phyloP scores from a whole-genome alignment of 495 filamentous ascomycete species.

The Xylona heveae region DNA sequence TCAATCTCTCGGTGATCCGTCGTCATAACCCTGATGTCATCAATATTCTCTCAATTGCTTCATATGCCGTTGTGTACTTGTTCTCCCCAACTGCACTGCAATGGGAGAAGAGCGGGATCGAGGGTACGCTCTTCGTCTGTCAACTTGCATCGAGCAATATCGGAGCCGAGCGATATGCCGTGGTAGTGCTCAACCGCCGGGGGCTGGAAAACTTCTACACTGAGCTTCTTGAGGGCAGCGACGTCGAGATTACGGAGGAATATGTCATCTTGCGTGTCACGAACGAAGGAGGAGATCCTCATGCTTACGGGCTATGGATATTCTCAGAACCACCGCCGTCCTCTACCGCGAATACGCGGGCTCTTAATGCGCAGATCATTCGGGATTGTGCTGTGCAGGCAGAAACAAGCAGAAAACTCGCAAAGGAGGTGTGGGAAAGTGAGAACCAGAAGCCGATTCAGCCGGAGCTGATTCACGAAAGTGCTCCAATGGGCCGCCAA shows the following conservation, averaged over 20 bases:
- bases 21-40: conserved; percentile 49
- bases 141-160: conserved; percentile 21
- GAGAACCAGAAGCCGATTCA: conserved; percentile 20
- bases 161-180: conserved; percentile 31
- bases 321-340: conserved; percentile 33
- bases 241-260: conserved; percentile 37
- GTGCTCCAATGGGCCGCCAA: conserved; percentile 29
- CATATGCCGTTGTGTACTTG: conserved; percentile 59
- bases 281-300: conserved; percentile 8
- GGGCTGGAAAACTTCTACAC: conserved; percentile 36
- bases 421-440: conserved; percentile 21
- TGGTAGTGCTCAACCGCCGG: conserved; percentile 38
- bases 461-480: too few species aligned
- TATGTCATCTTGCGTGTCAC: conserved; percentile 33
- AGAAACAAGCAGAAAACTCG: conserved; percentile 21
- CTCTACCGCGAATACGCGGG: conserved; percentile 28
- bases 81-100: conserved; percentile 34
- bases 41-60: conserved; percentile 50
- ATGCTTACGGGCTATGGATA: conserved; percentile 41
- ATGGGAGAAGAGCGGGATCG: conserved; percentile 62
- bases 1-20: conserved; percentile 60
- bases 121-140: conserved; percentile 71
- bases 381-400: conserved; percentile 30
- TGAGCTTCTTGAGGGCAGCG: conserved; percentile 25
- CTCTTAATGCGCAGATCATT: conserved; percentile 28